Evolutionary conservation across 1,139 yeast species (phyloP).

Genomic region (Suhomyces yuchorum): DNA sequence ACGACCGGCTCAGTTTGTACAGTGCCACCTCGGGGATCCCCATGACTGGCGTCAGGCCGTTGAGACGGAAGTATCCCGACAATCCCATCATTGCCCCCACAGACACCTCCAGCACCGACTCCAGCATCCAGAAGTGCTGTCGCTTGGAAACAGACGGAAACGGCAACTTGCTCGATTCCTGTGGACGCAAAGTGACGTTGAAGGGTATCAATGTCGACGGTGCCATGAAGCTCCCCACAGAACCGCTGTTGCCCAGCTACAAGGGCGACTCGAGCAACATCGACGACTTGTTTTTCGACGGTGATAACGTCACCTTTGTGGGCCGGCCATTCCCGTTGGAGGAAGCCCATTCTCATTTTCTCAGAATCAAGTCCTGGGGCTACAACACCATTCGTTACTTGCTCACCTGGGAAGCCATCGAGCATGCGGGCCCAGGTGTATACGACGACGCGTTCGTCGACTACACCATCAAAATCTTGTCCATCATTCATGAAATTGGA

Average conservation of each 20-base stretch:
- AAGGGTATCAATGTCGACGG: conserved; percentile 87
- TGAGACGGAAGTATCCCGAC: conserved; percentile 25
- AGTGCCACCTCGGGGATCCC: conserved; percentile 29
- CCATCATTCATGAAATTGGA: conserved; percentile 59
- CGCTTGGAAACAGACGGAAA: conserved; percentile 36
- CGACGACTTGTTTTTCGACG: conserved; percentile 59
- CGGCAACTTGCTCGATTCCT: conserved; percentile 63
- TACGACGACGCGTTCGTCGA: conserved; percentile 80
- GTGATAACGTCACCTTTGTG: conserved; percentile 74
- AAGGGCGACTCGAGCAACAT: conserved; percentile 44
- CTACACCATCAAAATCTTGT: conserved; percentile 64
- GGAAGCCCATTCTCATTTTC: conserved; percentile 70
- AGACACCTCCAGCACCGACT: conserved; percentile 4
- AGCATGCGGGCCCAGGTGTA: conserved; percentile 82
- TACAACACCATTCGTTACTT: conserved; percentile 76
- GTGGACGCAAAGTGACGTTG: conserved; percentile 61
- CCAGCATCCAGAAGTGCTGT: conserved; percentile 31
- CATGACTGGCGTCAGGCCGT: conserved; percentile 32
- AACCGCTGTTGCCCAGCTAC: conserved; percentile 59
- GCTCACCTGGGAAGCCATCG: conserved; percentile 91
- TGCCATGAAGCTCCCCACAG: conserved; percentile 68
- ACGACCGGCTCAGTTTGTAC: conserved; percentile 36
- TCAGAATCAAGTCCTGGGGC: conserved; percentile 76
- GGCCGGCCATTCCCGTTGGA: conserved; percentile 78
- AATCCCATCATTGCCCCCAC: conserved; percentile 24